phyloP scores from a whole-genome alignment of 2,329 filamentous ascomycete species.

The Claviceps digitariae region DNA sequence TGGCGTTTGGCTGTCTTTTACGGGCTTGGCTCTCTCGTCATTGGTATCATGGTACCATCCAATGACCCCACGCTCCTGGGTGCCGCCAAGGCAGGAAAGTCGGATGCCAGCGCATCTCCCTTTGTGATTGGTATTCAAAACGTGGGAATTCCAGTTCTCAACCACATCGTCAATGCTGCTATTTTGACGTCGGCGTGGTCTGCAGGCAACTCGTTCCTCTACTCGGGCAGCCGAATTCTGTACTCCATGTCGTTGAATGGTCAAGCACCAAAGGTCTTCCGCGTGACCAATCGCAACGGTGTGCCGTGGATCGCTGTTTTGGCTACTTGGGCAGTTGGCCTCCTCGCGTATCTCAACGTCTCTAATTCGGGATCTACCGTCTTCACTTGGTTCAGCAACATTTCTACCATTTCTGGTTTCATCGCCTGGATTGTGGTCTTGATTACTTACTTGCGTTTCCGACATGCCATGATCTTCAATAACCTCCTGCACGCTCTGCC shows the following conservation, averaged over 20 bases:
- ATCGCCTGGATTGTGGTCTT: slow-evolving; percentile 48
- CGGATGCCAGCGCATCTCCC: slow-evolving; percentile 45
- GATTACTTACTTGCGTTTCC: slow-evolving; percentile 46
- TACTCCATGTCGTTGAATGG: slow-evolving; percentile 54
- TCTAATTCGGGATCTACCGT: slow-evolving; percentile 48
- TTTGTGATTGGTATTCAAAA: slow-evolving; percentile 55
- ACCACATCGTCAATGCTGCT: slow-evolving; percentile 54
- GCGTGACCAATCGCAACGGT: slow-evolving; percentile 44
- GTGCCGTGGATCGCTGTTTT: slow-evolving; percentile 44
- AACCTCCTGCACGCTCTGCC: slow-evolving; percentile 36
- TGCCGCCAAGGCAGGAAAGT: slow-evolving; percentile 20
- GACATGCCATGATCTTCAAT: slow-evolving; percentile 39
- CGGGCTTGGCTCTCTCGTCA: slow-evolving; percentile 45
- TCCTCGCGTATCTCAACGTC: slow-evolving; percentile 58
- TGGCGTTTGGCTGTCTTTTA: slow-evolving; percentile 52
- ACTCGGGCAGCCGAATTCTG: slow-evolving; percentile 56
- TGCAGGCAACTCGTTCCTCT: slow-evolving; percentile 47
- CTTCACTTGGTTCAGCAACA: slow-evolving; percentile 59
- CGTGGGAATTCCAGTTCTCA: slow-evolving; percentile 48
- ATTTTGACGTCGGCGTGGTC: slow-evolving; percentile 55
- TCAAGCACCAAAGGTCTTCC: slow-evolving; percentile 51
- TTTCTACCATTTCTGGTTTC: slow-evolving; percentile 49
- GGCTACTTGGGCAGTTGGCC: slow-evolving; percentile 42
- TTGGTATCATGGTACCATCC: slow-evolving; percentile 50
- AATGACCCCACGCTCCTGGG: slow-evolving; percentile 47